Conservation (phyloP, 2,329 filamentous ascomycete species). For the Helicocarpus griseus region DNA sequence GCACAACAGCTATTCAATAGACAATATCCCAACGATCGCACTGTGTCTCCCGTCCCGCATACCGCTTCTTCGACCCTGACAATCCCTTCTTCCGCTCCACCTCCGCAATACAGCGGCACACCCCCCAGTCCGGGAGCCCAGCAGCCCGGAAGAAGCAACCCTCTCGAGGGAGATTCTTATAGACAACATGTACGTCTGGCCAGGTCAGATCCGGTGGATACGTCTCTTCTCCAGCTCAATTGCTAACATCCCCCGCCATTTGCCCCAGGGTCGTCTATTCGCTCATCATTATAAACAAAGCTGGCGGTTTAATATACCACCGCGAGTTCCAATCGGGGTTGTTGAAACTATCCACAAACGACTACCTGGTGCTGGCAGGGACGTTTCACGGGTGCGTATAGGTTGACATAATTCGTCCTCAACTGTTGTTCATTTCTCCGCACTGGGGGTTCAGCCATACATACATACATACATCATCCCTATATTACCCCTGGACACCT, state of each 20-base stretch:
- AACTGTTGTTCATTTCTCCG: too few species aligned
- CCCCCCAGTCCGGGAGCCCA: not conserved
- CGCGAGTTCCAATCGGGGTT: conserved; percentile 82
- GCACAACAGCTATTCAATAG: too few species aligned
- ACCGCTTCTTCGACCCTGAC: too few species aligned
- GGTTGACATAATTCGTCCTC: too few species aligned
- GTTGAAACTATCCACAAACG: conserved; percentile 83
- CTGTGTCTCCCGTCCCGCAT: too few species aligned
- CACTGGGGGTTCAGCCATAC: too few species aligned
- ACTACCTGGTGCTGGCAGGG: conserved; percentile 91
- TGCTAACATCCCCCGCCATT: not conserved
- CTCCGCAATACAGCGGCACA: not conserved
- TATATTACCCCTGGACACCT: not conserved
- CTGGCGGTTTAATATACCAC: conserved; percentile 91
- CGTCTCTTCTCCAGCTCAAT: not conserved
- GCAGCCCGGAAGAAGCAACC: not conserved
- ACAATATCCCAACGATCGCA: too few species aligned
- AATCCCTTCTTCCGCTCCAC: not conserved
- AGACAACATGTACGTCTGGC: not conserved
- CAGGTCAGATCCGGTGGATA: not conserved
- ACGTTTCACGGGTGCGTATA: conserved; percentile 82
- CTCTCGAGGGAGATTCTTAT: not conserved
- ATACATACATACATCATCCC: too few species aligned
- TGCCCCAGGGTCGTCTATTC: conserved; percentile 75
- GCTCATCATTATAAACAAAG: conserved; percentile 97